phyloP scores from a whole-genome alignment of 345 rosid genomes.

The Adansonia digitata region DNA sequence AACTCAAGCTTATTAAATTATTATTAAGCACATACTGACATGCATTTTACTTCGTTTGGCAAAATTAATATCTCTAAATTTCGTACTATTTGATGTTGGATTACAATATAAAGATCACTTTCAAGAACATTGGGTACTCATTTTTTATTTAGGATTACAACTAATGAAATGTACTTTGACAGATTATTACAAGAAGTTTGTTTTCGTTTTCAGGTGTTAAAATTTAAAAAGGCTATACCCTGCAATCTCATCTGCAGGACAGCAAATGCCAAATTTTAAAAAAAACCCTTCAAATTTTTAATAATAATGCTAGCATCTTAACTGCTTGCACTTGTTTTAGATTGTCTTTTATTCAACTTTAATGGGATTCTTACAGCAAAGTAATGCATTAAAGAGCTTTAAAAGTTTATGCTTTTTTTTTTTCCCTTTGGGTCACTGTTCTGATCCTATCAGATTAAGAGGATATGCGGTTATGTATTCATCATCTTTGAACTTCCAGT shows the following conservation, averaged over 20 bases:
- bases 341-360: neutral
- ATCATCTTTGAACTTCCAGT: neutral
- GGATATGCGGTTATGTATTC: neutral
- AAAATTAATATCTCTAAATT: neutral
- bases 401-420: neutral
- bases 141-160: neutral
- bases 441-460: neutral
- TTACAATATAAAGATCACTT: constrained; percentile 11
- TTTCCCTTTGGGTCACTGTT: neutral
- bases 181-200: neutral
- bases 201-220: neutral
- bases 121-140: neutral
- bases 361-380: constrained; percentile 1
- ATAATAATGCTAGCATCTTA: neutral
- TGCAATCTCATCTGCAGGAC: neutral
- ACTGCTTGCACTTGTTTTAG: neutral
- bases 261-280: too few species aligned
- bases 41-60: constrained; percentile 11
- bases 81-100: neutral
- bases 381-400: neutral
- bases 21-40: neutral
- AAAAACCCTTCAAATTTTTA: neutral
- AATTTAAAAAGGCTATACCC: neutral
- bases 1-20: neutral
- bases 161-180: constrained; percentile 5